Conservation (phyloP, 2,329 filamentous ascomycete genomes). For the Fusarium sp. region DNA sequence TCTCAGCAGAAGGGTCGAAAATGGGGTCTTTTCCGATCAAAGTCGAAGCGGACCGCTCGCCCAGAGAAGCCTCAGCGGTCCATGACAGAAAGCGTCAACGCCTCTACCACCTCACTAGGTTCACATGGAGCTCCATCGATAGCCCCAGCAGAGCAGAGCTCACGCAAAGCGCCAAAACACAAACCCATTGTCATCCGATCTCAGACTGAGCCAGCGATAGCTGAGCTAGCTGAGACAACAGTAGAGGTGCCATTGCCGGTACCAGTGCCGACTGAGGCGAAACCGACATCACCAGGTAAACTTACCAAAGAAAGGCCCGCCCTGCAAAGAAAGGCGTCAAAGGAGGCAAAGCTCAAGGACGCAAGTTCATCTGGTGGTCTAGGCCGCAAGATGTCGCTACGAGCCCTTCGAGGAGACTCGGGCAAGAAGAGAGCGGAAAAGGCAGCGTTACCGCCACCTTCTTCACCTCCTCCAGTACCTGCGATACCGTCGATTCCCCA, state of each 20-base stretch:
- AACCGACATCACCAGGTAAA: constrained; percentile 21
- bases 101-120: constrained; percentile 34
- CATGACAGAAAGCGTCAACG: constrained; percentile 39
- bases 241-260: constrained; percentile 10
- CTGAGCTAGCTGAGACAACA: constrained; percentile 11
- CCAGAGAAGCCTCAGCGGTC: constrained; percentile 37
- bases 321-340: constrained; percentile 25
- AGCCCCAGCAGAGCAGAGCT: constrained; percentile 20
- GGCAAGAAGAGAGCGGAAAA: constrained; percentile 35
- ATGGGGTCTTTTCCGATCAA: constrained; percentile 66
- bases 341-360: constrained; percentile 6
- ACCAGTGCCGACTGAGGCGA: constrained; percentile 15
- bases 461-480: constrained; percentile 35
- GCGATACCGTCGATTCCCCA: constrained; percentile 33
- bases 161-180: constrained; percentile 46
- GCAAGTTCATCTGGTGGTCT: constrained; percentile 30
- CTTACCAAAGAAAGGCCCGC: constrained; percentile 22
- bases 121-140: constrained; percentile 21
- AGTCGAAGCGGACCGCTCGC: constrained; percentile 45
- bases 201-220: constrained; percentile 51
- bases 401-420: constrained; percentile 39
- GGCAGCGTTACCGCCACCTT: constrained; percentile 19
- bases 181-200: constrained; percentile 57
- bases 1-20: constrained; percentile 61
- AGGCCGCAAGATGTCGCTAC: constrained; percentile 42